phyloP scores from a whole-genome alignment of 2,329 filamentous ascomycete species.

The Fusarium anguioides region DNA sequence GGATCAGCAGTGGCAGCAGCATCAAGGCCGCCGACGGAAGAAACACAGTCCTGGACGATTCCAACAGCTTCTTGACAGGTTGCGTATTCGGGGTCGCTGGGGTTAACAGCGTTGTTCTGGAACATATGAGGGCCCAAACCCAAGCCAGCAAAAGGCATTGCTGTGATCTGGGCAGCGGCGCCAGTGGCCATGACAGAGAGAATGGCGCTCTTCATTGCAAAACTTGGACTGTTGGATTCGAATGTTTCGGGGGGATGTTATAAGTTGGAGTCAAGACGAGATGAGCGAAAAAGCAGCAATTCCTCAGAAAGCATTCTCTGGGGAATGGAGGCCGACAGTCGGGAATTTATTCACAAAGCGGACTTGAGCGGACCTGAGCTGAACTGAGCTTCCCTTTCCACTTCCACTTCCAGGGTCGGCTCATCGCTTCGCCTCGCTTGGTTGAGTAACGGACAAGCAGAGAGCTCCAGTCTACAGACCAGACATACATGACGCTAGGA shows the following conservation, averaged over 20 bases:
- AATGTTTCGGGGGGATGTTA: slow-evolving; percentile 4
- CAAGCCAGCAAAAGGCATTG: slow-evolving; percentile 31
- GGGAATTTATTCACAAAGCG: slow-evolving; percentile 34
- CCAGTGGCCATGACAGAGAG: slow-evolving; percentile 40
- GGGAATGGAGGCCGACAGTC: slow-evolving; percentile 6
- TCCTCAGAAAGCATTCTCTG: slow-evolving; percentile 10
- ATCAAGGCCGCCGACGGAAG: slow-evolving; percentile 37
- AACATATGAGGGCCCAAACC: slow-evolving; percentile 33
- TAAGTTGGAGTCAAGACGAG: background rate
- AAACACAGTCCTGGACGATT: slow-evolving; percentile 41
- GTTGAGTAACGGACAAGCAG: slow-evolving; percentile 21
- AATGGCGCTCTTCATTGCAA: slow-evolving; percentile 41
- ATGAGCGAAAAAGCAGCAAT: slow-evolving; percentile 9
- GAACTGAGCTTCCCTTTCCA: slow-evolving; percentile 21
- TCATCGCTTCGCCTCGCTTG: slow-evolving; percentile 21
- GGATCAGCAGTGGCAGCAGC: slow-evolving; percentile 41
- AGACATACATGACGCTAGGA: slow-evolving; percentile 32
- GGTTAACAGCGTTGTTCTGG: slow-evolving; percentile 42
- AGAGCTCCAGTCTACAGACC: slow-evolving; percentile 2
- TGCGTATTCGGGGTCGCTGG: slow-evolving; percentile 40
- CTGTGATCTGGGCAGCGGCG: slow-evolving; percentile 44
- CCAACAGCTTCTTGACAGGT: slow-evolving; percentile 39
- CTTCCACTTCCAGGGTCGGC: slow-evolving; percentile 29
- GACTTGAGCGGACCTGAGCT: slow-evolving; percentile 5
- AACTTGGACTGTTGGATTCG: slow-evolving; percentile 2